Base-by-base conservation (phyloP, 2,329 filamentous ascomycete species). In the Chaetomiaceae sp. region DNA sequence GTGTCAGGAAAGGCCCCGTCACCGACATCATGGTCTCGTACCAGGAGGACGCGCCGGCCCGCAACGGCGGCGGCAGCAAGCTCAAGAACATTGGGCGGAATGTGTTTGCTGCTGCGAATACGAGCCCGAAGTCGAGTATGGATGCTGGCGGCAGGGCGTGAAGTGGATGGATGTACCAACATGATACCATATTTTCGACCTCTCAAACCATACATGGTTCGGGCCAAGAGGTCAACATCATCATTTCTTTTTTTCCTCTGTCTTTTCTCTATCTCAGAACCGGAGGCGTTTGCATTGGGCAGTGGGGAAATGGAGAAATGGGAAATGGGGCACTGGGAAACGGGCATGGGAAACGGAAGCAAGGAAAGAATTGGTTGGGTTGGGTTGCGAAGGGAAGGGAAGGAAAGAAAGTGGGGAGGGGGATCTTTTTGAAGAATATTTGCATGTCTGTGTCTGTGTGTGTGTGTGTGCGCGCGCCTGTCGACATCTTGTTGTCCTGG, bases 1-100 rank as follows among this genome's bases (percentile, higher is more conserved):
- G 85, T 63, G 87, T 97, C 70, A 83, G 83, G 59, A 86, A 81
- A 25, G 75, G 79, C 34, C 73, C 76, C 13, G 71, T 78, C 33
- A 78, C 77, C 40, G 79, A 76, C 54, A 73, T 79, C 56, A 78
- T 81, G 58, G 72, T 84, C 40, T 71, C 78, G 41, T 69, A 74
- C 56, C 64, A 73, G 52, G 65, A 72, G 40, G 63, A 70, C 16
- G 62, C 31, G 8, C 48, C 51, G n/a, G n/a, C n/a, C n/a, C n/a
- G n/a, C 55, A 71, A 72, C 53, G 72, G 74, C 41, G 70, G 74
- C 42, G 70, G 72, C 48, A 73, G 73, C 64, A 81, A 79, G 60
- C 69, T 83, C 55, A 81, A 79, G 61, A 73, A 73, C 46, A 70
- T 83, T 23, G 70, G 79, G 27, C 73, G 76, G 55, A 79, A 76